A percentile compares a stretch with the other conserved stretches of the same genome.
Conservation (phyloP, 2,329 filamentous ascomycete genomes). For the Fusarium burgessii region DNA sequence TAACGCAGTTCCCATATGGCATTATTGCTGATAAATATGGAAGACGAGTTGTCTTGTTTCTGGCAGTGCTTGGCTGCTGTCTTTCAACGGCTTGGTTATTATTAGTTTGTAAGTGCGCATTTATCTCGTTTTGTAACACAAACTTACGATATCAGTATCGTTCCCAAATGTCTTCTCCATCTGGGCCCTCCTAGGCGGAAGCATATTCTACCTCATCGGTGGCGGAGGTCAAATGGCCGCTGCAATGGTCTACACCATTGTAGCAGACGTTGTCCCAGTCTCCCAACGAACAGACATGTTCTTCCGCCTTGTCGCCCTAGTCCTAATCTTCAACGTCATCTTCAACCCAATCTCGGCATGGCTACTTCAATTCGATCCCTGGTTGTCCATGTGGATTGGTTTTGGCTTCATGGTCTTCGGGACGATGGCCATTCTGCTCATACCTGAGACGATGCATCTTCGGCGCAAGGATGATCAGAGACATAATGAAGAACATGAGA, state of each 20-base stretch:
- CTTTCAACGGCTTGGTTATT: slow-evolving; percentile 48
- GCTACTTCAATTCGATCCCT: slow-evolving; percentile 55
- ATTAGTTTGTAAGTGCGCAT: slow-evolving; percentile 47
- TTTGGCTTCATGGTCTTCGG: slow-evolving; percentile 48
- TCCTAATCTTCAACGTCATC: slow-evolving; percentile 54
- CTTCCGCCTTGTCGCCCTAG: slow-evolving; percentile 54
- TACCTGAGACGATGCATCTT: slow-evolving; percentile 60
- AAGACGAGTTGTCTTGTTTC: slow-evolving; percentile 55
- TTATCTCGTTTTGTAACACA: fast-evolving
- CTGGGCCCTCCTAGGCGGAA: slow-evolving; percentile 54
- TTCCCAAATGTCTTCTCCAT: slow-evolving; percentile 55
- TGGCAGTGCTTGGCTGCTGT: slow-evolving; percentile 51
- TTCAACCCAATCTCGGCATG: slow-evolving; percentile 56
- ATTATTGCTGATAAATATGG: slow-evolving; percentile 62
- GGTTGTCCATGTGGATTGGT: slow-evolving; percentile 55
- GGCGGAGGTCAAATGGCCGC: slow-evolving; percentile 54
- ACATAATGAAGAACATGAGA: slow-evolving; percentile 13
- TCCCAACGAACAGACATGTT: slow-evolving; percentile 55
- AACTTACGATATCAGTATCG: slow-evolving; percentile 48
- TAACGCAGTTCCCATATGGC: slow-evolving; percentile 60
- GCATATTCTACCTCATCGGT: slow-evolving; percentile 55
- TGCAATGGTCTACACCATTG: slow-evolving; percentile 60
- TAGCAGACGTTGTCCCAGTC: slow-evolving; percentile 58
- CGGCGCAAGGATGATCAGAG: slow-evolving; percentile 47
- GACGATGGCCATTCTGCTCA: slow-evolving; percentile 47